Evolutionary conservation across 805 yeast genomes (phyloP), one percentile per base, ranked within the genome.

Genomic region (Ogataea methanolica): DNA sequence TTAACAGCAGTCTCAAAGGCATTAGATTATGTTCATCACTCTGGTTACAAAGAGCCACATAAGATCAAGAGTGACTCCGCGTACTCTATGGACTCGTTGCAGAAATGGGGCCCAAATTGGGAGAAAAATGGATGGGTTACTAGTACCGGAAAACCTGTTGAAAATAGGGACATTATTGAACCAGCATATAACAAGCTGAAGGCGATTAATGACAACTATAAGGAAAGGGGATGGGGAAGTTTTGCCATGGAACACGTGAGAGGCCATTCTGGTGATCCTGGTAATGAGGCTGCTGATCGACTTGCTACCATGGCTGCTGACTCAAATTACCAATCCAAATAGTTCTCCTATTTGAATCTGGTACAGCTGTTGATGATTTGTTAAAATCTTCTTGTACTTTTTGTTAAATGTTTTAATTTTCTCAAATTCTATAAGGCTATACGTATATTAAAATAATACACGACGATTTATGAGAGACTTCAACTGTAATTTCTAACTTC

Each of bases 231-330:
- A 7, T 66, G 69, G 55, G 70, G 69, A 1, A 46, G 63, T 0
- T 67, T 88, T 23, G 60, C 65, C 5, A 60, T 89, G 26, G 63
- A 60, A 5, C 81, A 92, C 70, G 92, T 88, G 5, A 71, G 68
- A 48, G 96, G 92, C 0, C 97, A 91, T 62, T 64, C 72, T 16
- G 91, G 88, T 1, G 66, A 69, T 35, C 62, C 58, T 12, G 97
- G 96, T 0, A 91, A 90, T 59, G 89, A 82, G 50, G 70, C 61
- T 58, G 97, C 96, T 0, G 96, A 90, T 60, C 59, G 59, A 42
- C 68, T 90, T 42, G 97, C 97, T 2, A 83, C 75, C 47, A 44
- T 54, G 9, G 41, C 33, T 39, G 26, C 33, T 15, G 72, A 69
- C 46, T 52, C 22, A 29, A 39, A 41, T 21, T 12, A 35, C 34